phyloP scores from a whole-genome alignment of 129 eudicot genomes.

The Scalesia atractyloides region DNA sequence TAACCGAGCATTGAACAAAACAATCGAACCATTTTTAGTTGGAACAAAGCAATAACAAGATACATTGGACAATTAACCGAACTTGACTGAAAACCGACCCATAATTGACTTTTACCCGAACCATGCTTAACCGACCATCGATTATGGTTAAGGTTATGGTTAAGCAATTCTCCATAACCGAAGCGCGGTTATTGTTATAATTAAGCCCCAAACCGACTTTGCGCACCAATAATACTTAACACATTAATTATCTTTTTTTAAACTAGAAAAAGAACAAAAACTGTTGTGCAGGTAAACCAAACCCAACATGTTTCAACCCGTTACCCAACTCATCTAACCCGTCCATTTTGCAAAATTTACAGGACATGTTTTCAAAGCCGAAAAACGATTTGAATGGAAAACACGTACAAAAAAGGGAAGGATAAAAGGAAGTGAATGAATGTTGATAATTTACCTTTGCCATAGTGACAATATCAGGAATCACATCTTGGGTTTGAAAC shows the following conservation, averaged over 20 bases:
- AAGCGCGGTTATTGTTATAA: too few species aligned
- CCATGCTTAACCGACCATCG: too few species aligned
- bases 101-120: too few species aligned
- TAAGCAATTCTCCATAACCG: too few species aligned
- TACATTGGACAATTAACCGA: too few species aligned
- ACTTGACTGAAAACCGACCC: too few species aligned
- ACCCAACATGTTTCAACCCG: not conserved
- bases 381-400: not conserved
- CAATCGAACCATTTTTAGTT: too few species aligned
- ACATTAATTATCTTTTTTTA: not conserved
- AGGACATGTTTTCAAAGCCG: not conserved
- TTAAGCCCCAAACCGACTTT: too few species aligned
- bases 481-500: slow-evolving; percentile 86
- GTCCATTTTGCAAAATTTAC: slow-evolving; percentile 4
- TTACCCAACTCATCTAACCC: not conserved
- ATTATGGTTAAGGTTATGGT: too few species aligned
- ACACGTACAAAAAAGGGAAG: not conserved
- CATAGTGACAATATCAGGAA: slow-evolving; percentile 97
- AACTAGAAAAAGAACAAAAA: not conserved
- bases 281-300: not conserved
- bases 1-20: too few species aligned
- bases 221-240: not conserved
- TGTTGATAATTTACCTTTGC: slow-evolving; percentile 66
- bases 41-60: too few species aligned
- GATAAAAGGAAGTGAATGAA: slow-evolving; percentile 1